Evolutionary conservation across 2,329 filamentous ascomycete genomes (phyloP), one percentile per base, ranked within the genome.

Genomic region (Dactylellina drechsleri): DNA sequence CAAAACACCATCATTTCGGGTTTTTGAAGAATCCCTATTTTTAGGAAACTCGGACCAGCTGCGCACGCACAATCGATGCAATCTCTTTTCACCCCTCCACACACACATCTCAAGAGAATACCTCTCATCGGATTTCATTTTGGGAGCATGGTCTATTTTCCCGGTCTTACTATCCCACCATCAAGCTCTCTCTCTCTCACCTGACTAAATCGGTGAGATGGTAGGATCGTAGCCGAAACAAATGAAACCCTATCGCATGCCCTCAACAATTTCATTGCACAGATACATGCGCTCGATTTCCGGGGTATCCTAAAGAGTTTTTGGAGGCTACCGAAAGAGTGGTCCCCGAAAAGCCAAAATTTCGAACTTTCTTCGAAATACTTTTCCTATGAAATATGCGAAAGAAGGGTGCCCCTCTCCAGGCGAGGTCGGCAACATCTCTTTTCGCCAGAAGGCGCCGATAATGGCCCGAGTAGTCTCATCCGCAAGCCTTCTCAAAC

Each of bases 401-500:
- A 36, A 36, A 36, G 31, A 36, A 36, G 10, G 10, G 31, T 2
- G 31, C 31, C 31, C 31, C 31, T 36, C 23, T 20, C 54, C 16
- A 10, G 16, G n/a, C 47, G 59, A 40, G 54, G 52, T 47, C 71
- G 64, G 70, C 62, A 74, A 67, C 70, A 74, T 74, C 62, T 74
- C 43, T 62, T 7, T 12, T 43, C 43, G 15, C 20, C 31, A 68
- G 64, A 75, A 75, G 52, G 23, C 53, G 20, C 71, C 71, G 71
- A 75, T 66, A 75, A 75, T 75, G 64, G 53, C 64, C 71, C 71
- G 71, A 75, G 56, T 40, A 50, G 20, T 36, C 40, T 31, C 6
- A 47, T 12, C 53, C 13, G 40, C 53, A 40, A 47, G 12, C 16
- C 43, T 47, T 47, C 43, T 47, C 43, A n/a, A 18, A 16, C 40